These are phyloP conservation scores for Babesia sp. DNA, from an alignment of 169 alveolate species.

Conservation along the genomic window DNA sequence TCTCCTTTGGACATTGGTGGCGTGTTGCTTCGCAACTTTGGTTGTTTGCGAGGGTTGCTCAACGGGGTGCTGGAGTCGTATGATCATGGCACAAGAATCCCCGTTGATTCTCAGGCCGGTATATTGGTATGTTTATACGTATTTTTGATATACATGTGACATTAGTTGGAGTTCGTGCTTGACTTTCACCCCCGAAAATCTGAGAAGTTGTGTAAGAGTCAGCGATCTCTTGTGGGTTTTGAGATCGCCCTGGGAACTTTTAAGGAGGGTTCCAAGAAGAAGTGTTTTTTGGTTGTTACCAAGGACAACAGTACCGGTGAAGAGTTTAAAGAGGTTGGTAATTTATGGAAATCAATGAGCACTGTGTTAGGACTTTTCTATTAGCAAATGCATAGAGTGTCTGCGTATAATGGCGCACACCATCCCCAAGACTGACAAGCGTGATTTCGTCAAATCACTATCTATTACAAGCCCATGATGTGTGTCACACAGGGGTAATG, in stretches of 20 bases:
- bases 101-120: constrained; percentile 61
- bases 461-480: constrained; percentile 6
- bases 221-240: constrained; percentile 39
- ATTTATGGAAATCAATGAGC: too few relatives aligned
- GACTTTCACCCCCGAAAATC: constrained; percentile 56
- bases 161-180: constrained; percentile 38
- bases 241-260: constrained; percentile 51
- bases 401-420: constrained; percentile 55
- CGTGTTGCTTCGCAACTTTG: constrained; percentile 51
- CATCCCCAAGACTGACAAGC: constrained; percentile 36
- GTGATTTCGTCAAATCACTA: constrained; percentile 39
- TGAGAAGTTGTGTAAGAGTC: constrained; percentile 56
- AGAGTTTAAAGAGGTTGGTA: constrained; percentile 39
- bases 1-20: constrained; percentile 51
- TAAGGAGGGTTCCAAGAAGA: constrained; percentile 54
- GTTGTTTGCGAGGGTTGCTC: constrained; percentile 38
- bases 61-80: constrained; percentile 36
- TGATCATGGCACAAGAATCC: constrained; percentile 41
- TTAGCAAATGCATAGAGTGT: constrained; percentile 62
- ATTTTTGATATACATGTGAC: not conserved
- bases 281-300: constrained; percentile 53
- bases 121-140: constrained; percentile 21
- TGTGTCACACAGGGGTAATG: not conserved
- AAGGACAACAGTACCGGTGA: constrained; percentile 28
- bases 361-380: constrained; percentile 49